Evolutionary conservation across 1,284 basidiomycete genomes (phyloP).

Genomic region (Ustilago esculenta): DNA sequence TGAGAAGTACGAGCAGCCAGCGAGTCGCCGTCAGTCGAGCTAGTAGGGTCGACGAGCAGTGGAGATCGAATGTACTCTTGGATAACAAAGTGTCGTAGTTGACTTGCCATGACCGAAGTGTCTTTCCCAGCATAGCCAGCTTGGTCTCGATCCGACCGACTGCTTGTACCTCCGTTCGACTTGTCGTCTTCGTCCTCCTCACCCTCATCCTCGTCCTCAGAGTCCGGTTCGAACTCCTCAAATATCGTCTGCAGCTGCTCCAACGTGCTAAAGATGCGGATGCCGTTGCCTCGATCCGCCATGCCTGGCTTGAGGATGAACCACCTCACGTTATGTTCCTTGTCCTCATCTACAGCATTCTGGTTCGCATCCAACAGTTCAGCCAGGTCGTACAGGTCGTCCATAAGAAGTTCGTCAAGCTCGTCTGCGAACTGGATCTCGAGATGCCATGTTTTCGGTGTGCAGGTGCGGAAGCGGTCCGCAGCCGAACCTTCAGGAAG

Average conservation of each 20-base stretch:
- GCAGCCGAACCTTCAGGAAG: conserved; percentile 20
- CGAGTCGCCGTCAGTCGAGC: not conserved
- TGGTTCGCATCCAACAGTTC: conserved; percentile 70
- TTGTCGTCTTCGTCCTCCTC: conserved; percentile 44
- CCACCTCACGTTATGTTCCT: conserved; percentile 69
- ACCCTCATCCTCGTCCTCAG: conserved; percentile 69
- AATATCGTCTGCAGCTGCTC: conserved; percentile 81
- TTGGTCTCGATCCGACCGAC: too few species aligned
- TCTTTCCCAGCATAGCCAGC: conserved; percentile 31
- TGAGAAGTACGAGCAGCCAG: not conserved
- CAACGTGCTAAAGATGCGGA: conserved; percentile 86
- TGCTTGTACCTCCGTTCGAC: not conserved
- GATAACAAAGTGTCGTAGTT: conserved; percentile 94
- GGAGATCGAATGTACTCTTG: conserved; percentile 74
- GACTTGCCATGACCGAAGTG: conserved; percentile 71
- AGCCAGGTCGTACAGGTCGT: conserved; percentile 90
- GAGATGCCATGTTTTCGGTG: conserved; percentile 85
- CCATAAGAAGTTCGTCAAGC: conserved; percentile 89
- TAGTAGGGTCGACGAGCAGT: conserved; percentile 32
- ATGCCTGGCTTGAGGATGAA: conserved; percentile 88
- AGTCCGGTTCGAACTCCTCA: conserved; percentile 79
- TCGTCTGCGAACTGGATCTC: conserved; percentile 93
- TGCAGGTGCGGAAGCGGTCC: conserved; percentile 40
- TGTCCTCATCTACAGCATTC: conserved; percentile 47
- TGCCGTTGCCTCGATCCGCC: conserved; percentile 94